These are phyloP conservation scores for Chaetomium fimeti DNA, from an alignment of 495 filamentous ascomycete species.

Conservation along the genomic window DNA sequence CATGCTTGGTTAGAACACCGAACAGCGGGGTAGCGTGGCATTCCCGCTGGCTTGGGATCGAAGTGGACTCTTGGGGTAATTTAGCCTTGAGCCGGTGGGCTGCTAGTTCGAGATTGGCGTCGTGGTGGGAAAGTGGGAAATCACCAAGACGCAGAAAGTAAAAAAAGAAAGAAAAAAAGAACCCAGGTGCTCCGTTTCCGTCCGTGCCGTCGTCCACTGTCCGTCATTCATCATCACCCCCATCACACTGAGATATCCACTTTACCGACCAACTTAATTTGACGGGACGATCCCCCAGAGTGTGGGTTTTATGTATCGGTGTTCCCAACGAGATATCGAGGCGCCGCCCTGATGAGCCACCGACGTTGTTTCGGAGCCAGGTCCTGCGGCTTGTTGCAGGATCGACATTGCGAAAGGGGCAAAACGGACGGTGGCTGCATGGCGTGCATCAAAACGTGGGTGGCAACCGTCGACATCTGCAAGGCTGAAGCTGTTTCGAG, in stretches of 20 bases:
- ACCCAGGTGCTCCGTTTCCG: not conserved
- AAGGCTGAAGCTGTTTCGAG: slow-evolving; percentile 4
- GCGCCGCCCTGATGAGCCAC: not conserved
- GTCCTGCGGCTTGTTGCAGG: not conserved
- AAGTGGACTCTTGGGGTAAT: not conserved
- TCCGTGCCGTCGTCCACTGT: not conserved
- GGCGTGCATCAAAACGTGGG: not conserved
- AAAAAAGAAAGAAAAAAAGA: not conserved
- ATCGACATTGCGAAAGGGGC: not conserved
- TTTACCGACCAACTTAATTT: too few relatives aligned
- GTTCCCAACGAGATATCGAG: too few relatives aligned
- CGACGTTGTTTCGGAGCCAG: slow-evolving; percentile 1
- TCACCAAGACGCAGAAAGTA: not conserved
- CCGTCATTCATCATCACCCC: too few relatives aligned
- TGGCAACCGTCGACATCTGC: not conserved
- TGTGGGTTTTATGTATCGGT: not conserved
- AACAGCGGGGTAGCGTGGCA: slow-evolving; percentile 12
- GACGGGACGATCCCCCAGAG: slow-evolving; percentile 3
- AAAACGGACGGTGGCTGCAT: not conserved
- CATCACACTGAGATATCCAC: too few relatives aligned
- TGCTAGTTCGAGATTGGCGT: not conserved
- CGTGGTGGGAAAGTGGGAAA: too few relatives aligned
- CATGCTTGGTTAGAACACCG: slow-evolving; percentile 9
- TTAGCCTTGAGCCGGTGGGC: not conserved
- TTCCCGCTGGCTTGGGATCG: slow-evolving; percentile 8